Evolutionary conservation across 257 asterid genomes (phyloP), one percentile per base, ranked within the genome.

Genomic region (Salvia splendens): DNA sequence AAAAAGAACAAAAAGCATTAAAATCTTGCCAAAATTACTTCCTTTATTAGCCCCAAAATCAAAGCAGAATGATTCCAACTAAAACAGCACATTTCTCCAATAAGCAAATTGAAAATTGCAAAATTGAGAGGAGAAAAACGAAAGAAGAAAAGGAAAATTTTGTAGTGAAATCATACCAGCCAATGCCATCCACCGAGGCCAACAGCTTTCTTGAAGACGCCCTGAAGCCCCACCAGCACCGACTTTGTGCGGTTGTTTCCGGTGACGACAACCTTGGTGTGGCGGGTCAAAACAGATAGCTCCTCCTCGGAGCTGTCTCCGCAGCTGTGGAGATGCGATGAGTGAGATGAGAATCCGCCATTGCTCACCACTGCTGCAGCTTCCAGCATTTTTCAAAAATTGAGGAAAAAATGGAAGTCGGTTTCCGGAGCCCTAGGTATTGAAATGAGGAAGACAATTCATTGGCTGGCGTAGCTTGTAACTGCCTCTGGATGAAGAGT

Each of bases 131-230:
- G 40, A 11, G 42, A 41, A 55, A 24, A 24, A 24, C 30, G 30
- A 24, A 24, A 67, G 3, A 4, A 47, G 5, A 12, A 11, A n/a
- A 30, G 11, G 35, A 6, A 11, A 14, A 15, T 59, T 4, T 0
- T n/a, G 9, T 0, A 8, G 1, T 8, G 30, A 3, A 50, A 67
- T 0, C 40, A 74, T 78, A 91, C 94, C 94, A 91, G 98, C 98
- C 98, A 91, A 74, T 91, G 96, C 94, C 94, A 91, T 50, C 98
- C 96, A 36, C 98, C 97, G 61, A 91, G 96, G 10, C 97, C 97
- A 54, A 91, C 97, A 51, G 96, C 97, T 48, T 91, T 91, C 83
- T 88, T 91, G 49, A 91, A 96, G 38, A 91, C 97, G 58, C 97
- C 97, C 9, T 83, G 89, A 51, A 91, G 93, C 1, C 97, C 97